These are phyloP conservation scores for Ammopiptanthus mongolicus DNA, from an alignment of 306 rosid species.

Conservation along the genomic window DNA sequence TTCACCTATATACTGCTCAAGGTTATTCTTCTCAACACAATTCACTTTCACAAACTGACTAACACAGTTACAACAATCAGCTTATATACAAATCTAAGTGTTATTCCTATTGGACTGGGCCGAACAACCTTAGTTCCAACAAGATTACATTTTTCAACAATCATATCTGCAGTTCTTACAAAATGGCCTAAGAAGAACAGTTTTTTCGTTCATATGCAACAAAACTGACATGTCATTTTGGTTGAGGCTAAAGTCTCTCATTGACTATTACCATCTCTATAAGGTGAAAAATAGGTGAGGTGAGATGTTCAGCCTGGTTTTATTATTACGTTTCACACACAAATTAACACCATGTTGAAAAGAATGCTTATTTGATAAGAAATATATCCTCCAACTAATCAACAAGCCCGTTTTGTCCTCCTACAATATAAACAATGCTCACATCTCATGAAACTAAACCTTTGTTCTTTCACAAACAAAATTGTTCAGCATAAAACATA, in stretches of 20 bases:
- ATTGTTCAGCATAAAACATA: not conserved
- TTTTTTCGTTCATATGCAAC: not conserved
- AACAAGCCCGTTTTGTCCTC: not conserved
- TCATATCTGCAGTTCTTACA: not conserved
- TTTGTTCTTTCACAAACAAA: not conserved
- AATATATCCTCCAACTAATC: not conserved
- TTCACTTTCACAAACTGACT: too few species aligned
- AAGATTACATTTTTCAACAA: constrained; percentile 7
- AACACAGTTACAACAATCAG: too few species aligned
- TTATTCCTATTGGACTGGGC: too few species aligned
- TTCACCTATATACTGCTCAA: too few species aligned
- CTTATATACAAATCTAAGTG: too few species aligned
- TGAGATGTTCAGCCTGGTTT: not conserved
- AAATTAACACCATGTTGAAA: not conserved
- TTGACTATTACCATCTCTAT: not conserved
- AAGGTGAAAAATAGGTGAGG: not conserved
- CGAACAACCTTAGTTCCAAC: not conserved
- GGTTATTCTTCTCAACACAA: too few species aligned
- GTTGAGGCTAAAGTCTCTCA: not conserved
- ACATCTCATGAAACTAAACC: not conserved
- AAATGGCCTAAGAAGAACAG: not conserved
- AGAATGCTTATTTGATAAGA: not conserved
- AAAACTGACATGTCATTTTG: not conserved
- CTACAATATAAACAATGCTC: not conserved
- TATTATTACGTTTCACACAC: not conserved